These are phyloP conservation scores for Arctium lappa DNA, from an alignment of 129 eudicot species.

Conservation along the genomic window DNA sequence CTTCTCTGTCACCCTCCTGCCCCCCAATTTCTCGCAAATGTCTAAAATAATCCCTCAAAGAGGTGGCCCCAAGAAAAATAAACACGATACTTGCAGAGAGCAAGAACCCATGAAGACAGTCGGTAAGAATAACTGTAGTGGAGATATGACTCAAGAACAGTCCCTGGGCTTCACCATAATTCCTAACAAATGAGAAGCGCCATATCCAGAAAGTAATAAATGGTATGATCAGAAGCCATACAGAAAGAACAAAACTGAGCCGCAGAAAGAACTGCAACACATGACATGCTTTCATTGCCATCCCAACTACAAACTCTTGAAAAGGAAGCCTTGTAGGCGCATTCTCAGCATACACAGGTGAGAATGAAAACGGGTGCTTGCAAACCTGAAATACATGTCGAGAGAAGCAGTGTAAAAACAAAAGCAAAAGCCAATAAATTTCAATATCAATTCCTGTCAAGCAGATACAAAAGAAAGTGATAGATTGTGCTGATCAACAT, in stretches of 20 bases:
- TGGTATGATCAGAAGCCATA: conserved; percentile 89
- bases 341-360: conserved; percentile 93
- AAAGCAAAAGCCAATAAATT: conserved; percentile 5
- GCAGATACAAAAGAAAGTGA: neutral
- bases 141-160: conserved; percentile 76
- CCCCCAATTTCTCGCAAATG: conserved; percentile 91
- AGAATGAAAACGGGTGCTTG: conserved; percentile 83
- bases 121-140: conserved; percentile 69
- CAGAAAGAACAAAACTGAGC: conserved; percentile 82
- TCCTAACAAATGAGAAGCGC: conserved; percentile 83
- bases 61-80: conserved; percentile 85
- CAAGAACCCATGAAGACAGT: conserved; percentile 87
- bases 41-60: conserved; percentile 85
- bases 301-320: conserved; percentile 77
- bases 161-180: conserved; percentile 76
- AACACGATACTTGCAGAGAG: conserved; percentile 93
- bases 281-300: conserved; percentile 79
- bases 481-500: neutral
- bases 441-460: neutral
- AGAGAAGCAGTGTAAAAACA: neutral
- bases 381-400: conserved; percentile 61
- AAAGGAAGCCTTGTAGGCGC: conserved; percentile 91
- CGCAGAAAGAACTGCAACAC: conserved; percentile 77
- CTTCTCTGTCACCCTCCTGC: conserved; percentile 49
- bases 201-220: conserved; percentile 96